Evolutionary conservation across 805 yeast genomes (phyloP), one percentile per base, ranked within the genome.

Genomic region (Jamesozyma gamospora): DNA sequence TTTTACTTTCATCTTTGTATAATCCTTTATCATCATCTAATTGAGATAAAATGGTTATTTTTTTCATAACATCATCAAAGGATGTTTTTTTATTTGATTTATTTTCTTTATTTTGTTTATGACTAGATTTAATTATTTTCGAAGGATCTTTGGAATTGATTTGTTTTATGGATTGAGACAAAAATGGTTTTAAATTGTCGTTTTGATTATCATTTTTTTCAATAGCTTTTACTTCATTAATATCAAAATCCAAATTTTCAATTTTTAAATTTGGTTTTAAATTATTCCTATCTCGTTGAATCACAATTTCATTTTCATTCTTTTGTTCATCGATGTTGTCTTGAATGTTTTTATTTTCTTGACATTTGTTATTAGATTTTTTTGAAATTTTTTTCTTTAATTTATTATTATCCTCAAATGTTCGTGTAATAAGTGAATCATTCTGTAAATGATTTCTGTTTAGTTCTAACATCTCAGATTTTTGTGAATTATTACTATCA

Each of bases 51-150:
- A 26, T 35, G 2, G 41, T 19, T 14, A 35, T 34, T 31, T 39
- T 39, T 24, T 39, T 39, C n/a, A 35, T 27, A 13, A 34, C 42
- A 32, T 35, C 39, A n/a, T 35, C 36, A 17, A 32, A 35, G 3
- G 42, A 40, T 16, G 42, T 28, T 26, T 39, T 35, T 18, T 35
- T 40, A 16, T 10, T 19, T 8, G 15, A 10, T 28, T 28, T 40
- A 18, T 4, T 14, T 13, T n/a, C 11, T 14, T 29, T 29, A 14
- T 29, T n/a, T 16, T 29, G n/a, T 16, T 29, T 29, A 15, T 15
- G 9, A 6, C 10, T 9, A 4, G 17, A 11, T 29, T 29, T 29
- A 4, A 17, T 14, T 9, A 29, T 29, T 15, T 29, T 29, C 4
- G 32, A 14, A 15, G 15, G 4, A 7, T 14, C 10, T 9, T 29